Percentiles rank a stretch among this genome's conserved stretches.
Conservation (phyloP, 139 green algal species). For the Eudorina sp. region DNA sequence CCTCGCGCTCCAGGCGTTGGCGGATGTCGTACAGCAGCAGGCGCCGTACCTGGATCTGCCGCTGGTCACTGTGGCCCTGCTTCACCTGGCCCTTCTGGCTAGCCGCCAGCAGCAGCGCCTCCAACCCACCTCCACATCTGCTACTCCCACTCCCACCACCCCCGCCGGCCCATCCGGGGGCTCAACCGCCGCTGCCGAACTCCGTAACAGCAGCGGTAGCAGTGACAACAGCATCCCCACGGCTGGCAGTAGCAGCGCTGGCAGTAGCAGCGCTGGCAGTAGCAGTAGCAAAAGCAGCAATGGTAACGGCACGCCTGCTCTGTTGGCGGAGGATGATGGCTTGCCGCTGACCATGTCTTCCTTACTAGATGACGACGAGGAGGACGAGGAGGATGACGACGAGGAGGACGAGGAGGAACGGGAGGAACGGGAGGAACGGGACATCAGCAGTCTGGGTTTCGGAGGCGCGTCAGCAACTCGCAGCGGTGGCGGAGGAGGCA, state of each 20-base stretch:
- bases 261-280: neutral
- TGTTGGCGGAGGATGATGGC: neutral
- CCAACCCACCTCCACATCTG: neutral
- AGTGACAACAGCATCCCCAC: too few relatives aligned
- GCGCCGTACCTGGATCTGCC: neutral
- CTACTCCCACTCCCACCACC: too few relatives aligned
- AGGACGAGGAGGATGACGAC: neutral
- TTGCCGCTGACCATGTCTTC: conserved; percentile 22
- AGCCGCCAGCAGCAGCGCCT: neutral
- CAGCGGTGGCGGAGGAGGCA: neutral
- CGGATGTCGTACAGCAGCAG: conserved; percentile 30
- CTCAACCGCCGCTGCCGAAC: neutral
- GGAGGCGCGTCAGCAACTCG: neutral
- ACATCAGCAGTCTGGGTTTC: neutral
- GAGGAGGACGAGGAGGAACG: neutral
- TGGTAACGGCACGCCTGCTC: neutral
- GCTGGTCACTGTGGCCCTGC: conserved; percentile 1
- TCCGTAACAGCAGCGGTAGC: neutral
- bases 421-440: too few relatives aligned
- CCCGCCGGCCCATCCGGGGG: neutral
- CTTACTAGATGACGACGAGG: neutral
- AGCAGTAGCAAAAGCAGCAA: neutral
- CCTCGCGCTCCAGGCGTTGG: neutral
- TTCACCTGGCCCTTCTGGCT: conserved; percentile 29
- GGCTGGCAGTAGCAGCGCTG: neutral